Percentiles rank a stretch among this genome's conserved stretches.
phyloP scores from a whole-genome alignment of 768 basidiomycete species.

The Tephrocybe rancida region DNA sequence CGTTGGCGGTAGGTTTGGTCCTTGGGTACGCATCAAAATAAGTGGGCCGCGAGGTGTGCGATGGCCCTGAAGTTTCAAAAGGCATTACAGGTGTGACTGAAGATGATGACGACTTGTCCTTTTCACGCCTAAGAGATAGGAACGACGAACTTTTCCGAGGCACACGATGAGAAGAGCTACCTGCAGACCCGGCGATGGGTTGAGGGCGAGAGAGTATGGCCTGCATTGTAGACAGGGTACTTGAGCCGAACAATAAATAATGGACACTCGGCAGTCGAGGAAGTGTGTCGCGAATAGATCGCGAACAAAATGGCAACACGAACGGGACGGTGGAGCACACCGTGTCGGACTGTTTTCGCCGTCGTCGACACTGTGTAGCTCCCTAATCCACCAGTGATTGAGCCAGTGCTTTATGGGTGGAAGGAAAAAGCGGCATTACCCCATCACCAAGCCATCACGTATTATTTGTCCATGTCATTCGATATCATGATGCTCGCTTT shows the following conservation, averaged over 20 bases:
- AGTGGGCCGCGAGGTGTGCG: conserved; percentile 30
- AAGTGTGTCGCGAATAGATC: conserved; percentile 10
- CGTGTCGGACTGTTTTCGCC: background rate
- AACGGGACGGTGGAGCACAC: background rate
- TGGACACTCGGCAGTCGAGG: conserved; percentile 3
- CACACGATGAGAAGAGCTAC: conserved; percentile 35
- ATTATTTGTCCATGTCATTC: conserved; percentile 6
- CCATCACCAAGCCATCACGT: conserved; percentile 5
- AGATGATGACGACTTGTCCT: conserved; percentile 37
- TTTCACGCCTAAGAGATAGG: conserved; percentile 55
- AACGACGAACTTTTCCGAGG: conserved; percentile 61
- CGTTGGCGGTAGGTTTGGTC: conserved; percentile 35
- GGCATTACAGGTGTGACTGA: conserved; percentile 20
- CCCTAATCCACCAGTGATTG: background rate
- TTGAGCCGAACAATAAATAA: conserved; percentile 16
- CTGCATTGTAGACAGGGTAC: conserved; percentile 30
- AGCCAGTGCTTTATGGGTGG: background rate
- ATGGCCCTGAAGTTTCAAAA: conserved; percentile 27
- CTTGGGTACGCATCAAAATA: conserved; percentile 52
- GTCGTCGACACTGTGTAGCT: background rate
- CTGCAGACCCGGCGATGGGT: conserved; percentile 25
- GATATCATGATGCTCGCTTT: too few relatives aligned
- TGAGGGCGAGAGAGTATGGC: conserved; percentile 39
- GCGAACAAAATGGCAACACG: conserved; percentile 1
- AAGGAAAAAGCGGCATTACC: background rate